Base-by-base conservation (phyloP, 176 grass and related monocot species). In the Oropetium thomaeum region DNA sequence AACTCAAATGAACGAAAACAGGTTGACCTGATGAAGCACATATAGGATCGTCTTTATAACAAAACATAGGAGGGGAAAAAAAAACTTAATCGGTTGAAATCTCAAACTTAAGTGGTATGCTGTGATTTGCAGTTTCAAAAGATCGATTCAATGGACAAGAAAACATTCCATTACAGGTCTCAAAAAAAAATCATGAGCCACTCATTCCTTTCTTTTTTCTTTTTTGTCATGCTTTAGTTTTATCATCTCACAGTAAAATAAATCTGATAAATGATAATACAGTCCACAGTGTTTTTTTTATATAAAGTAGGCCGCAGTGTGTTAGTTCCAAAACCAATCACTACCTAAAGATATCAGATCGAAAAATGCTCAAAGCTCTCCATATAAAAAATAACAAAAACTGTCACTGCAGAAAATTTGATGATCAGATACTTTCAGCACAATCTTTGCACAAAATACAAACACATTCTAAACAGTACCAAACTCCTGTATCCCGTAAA, bases 271-370 rank as follows among this genome's bases (percentile, higher is more conserved):
- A 32, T 51, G 25, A 33, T 38, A 37, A 66, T 73, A 73, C 67
- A 79, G 61, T 41, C 23, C 65, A 53, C 61, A n/a, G n/a, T 79
- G 53, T 62, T 42, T 53, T 67, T n/a, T n/a, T n/a, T n/a, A n/a
- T n/a, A n/a, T n/a, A n/a, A n/a, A n/a, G n/a, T n/a, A n/a, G 61
- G 52, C 23, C 65, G 62, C 61, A n/a, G n/a, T 79, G 53, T 62
- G 53, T 53, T 67, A 70, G 80, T 74, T 83, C 74, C 80, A 87
- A 73, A 53, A 87, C 26, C 34, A 83, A 79, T 62, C 55, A 83
- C 80, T 74, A 43, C 58, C 75, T 62, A 62, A 83, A 44, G 27
- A 61, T 35, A 22, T 60, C 34, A 19, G 12, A 38, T 74, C 62
- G 66, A 79, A 73, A 70, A 83, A 47, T 71, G 82, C 54, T 55